These are phyloP conservation scores for Colletotrichum cuscutae DNA, from an alignment of 2,329 filamentous ascomycete genomes.

Conservation along the genomic window DNA sequence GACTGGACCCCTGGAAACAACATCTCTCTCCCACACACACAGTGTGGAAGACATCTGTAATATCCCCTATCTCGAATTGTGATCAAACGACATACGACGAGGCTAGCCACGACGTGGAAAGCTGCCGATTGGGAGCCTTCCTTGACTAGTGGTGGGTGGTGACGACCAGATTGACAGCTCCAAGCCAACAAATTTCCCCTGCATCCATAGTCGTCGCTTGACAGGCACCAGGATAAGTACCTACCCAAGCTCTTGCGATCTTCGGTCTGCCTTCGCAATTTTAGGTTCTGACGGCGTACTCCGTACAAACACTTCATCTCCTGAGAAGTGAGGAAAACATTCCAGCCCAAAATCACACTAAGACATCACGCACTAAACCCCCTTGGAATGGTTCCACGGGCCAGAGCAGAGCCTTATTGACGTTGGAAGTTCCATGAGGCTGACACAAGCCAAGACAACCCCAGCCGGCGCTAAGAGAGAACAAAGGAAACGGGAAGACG, in stretches of 20 bases:
- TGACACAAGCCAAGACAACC: background rate
- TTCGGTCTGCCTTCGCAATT: background rate
- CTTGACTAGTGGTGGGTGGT: background rate
- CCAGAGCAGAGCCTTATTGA: conserved; percentile 19
- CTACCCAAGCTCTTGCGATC: background rate
- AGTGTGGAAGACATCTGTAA: background rate
- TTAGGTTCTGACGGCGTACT: too few species aligned
- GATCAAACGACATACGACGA: background rate
- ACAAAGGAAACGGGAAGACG: background rate
- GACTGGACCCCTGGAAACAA: background rate
- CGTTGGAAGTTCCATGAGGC: conserved; percentile 1
- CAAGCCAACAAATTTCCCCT: background rate
- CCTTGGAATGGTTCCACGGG: background rate
- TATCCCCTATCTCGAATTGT: background rate
- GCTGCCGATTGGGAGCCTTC: conserved; percentile 18
- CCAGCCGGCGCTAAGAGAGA: background rate
- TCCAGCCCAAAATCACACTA: background rate
- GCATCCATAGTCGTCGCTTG: background rate
- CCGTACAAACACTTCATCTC: background rate
- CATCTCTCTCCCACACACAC: background rate
- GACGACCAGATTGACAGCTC: background rate
- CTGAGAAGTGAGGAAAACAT: background rate
- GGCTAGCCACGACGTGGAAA: conserved; percentile 5
- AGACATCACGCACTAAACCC: background rate
- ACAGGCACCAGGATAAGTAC: background rate